These are phyloP conservation scores for Plectranthus barbatus DNA, from an alignment of 257 asterid genomes.

Conservation along the genomic window DNA sequence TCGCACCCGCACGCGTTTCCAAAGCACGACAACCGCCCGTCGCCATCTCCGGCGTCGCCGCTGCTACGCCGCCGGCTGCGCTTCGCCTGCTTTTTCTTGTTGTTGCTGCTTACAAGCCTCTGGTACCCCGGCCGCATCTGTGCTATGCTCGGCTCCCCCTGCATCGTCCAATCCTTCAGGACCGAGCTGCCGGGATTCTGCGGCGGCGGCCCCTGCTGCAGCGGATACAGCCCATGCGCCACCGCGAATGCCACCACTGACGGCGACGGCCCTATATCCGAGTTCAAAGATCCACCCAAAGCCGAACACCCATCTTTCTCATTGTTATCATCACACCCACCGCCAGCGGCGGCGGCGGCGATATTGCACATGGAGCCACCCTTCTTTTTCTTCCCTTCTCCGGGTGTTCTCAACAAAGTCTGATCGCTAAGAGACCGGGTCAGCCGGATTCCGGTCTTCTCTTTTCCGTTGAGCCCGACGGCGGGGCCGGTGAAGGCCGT, in stretches of 20 bases:
- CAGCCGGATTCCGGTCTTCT: not conserved
- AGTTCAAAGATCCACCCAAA: constrained; percentile 34
- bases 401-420: constrained; percentile 12
- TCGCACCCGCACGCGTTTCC: constrained; percentile 43
- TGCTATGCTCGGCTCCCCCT: constrained; percentile 24
- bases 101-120: constrained; percentile 13
- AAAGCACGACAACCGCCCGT: constrained; percentile 36
- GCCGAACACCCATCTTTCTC: constrained; percentile 27
- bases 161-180: constrained; percentile 36
- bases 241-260: constrained; percentile 40
- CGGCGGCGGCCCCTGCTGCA: constrained; percentile 24
- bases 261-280: constrained; percentile 49
- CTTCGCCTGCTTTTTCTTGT: constrained; percentile 2
- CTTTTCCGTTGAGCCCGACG: constrained; percentile 21
- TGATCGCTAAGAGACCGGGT: constrained; percentile 38
- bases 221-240: constrained; percentile 28
- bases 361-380: constrained; percentile 16
- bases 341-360: not conserved
- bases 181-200: constrained; percentile 27
- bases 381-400: not conserved
- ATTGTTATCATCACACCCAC: not conserved
- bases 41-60: not conserved
- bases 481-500: constrained; percentile 21
- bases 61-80: not conserved
- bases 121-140: constrained; percentile 25